A percentile compares a stretch with the other conserved stretches of the same genome.
Evolutionary conservation across 2,329 filamentous ascomycete species (phyloP).

Genomic region (Madurella fahalii): DNA sequence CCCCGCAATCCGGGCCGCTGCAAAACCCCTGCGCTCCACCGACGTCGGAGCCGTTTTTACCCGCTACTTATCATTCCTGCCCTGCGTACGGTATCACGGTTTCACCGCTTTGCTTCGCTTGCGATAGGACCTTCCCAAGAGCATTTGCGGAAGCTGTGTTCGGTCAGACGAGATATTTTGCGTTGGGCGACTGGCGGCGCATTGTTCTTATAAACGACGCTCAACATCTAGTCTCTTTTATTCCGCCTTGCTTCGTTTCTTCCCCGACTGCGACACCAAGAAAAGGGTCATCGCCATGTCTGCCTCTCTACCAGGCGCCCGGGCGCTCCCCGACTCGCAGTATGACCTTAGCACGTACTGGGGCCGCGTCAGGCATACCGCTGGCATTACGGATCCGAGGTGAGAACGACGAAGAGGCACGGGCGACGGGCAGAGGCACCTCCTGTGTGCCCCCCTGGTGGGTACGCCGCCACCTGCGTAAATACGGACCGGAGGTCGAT

Average conservation of each 20-base stretch:
- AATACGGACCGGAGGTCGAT: neutral
- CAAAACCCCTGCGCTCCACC: slow-evolving; percentile 14
- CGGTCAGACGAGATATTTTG: neutral
- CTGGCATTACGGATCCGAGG: slow-evolving; percentile 91
- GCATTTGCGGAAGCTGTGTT: neutral
- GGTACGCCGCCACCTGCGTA: slow-evolving; percentile 1
- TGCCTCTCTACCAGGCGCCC: slow-evolving; percentile 60
- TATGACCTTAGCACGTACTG: slow-evolving; percentile 92
- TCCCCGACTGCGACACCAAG: neutral
- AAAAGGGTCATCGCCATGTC: slow-evolving; percentile 47
- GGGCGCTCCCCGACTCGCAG: slow-evolving; percentile 85
- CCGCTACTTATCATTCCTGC: neutral
- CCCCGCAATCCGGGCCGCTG: slow-evolving; percentile 16
- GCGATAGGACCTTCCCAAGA: neutral
- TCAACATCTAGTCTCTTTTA: neutral
- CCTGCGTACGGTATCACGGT: neutral
- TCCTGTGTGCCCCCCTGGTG: slow-evolving; percentile 9
- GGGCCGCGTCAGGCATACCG: slow-evolving; percentile 87
- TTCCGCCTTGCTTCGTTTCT: neutral
- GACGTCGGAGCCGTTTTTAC: slow-evolving; percentile 20
- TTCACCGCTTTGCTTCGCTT: slow-evolving; percentile 15
- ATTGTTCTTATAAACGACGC: neutral
- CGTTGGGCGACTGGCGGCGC: neutral
- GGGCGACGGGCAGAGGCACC: slow-evolving; percentile 3
- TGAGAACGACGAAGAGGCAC: slow-evolving; percentile 47